These are phyloP conservation scores for Aspergillus egyptiacus DNA, from an alignment of 495 filamentous ascomycete genomes.

Conservation along the genomic window DNA sequence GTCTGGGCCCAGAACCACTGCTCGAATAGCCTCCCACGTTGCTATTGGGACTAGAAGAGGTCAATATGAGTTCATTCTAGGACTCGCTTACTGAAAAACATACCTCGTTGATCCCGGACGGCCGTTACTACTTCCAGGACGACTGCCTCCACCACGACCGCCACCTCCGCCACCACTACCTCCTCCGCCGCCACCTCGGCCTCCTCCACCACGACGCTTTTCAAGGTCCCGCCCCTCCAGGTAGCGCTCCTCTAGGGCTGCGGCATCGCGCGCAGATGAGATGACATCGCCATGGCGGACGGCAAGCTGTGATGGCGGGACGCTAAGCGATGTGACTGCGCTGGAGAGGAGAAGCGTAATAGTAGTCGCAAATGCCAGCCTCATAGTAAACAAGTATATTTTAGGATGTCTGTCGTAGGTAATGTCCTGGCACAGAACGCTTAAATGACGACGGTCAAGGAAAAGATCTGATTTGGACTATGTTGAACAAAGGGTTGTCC, in stretches of 20 bases:
- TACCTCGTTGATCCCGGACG: slow-evolving; percentile 14
- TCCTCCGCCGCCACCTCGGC: slow-evolving; percentile 25
- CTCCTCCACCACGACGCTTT: slow-evolving; percentile 43
- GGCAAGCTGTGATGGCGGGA: slow-evolving; percentile 24
- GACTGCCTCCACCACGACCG: slow-evolving; percentile 13
- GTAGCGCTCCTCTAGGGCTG: slow-evolving; percentile 35
- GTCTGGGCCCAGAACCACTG: slow-evolving; percentile 56
- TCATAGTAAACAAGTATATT: slow-evolving; percentile 25
- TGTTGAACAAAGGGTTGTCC: too few relatives aligned
- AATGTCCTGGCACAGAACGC: too few relatives aligned
- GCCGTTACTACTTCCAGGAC: neutral
- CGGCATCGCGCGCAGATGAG: slow-evolving; percentile 7
- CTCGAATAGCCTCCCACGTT: slow-evolving; percentile 60
- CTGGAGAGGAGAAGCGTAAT: slow-evolving; percentile 28
- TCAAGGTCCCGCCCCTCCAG: slow-evolving; percentile 40
- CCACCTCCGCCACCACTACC: slow-evolving; percentile 23
- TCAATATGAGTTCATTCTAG: neutral
- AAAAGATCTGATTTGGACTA: too few relatives aligned
- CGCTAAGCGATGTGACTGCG: slow-evolving; percentile 23
- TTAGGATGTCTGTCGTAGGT: too few relatives aligned
- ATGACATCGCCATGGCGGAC: slow-evolving; percentile 18
- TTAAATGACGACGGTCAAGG: too few relatives aligned
- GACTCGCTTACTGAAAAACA: too few relatives aligned
- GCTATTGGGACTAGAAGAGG: slow-evolving; percentile 7
- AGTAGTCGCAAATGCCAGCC: slow-evolving; percentile 22